Percentiles rank a stretch among this genome's conserved stretches.
Evolutionary conservation across 2,329 filamentous ascomycete species (phyloP).

Genomic region (Scleromitrula shiraiana): DNA sequence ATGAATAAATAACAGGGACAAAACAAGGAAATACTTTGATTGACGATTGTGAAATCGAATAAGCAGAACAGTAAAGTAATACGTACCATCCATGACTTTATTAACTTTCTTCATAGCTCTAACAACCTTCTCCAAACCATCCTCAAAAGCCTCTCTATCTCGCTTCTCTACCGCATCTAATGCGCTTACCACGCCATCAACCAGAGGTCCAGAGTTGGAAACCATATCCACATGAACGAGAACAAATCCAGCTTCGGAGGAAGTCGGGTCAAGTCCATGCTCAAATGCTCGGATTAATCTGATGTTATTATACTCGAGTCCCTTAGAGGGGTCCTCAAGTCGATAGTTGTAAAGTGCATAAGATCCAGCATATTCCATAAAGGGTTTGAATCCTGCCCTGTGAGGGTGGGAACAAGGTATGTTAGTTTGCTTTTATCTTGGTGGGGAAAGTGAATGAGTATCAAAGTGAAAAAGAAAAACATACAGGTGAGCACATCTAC

Average conservation of each 20-base stretch:
- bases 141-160: slow-evolving; percentile 53
- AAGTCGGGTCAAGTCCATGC: slow-evolving; percentile 74
- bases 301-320: slow-evolving; percentile 58
- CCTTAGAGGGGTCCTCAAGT: slow-evolving; percentile 46
- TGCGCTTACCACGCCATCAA: slow-evolving; percentile 62
- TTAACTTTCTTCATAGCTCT: slow-evolving; percentile 63
- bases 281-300: slow-evolving; percentile 88
- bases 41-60: no score
- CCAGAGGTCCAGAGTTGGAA: slow-evolving; percentile 69
- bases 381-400: slow-evolving; percentile 71
- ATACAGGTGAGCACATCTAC: slow-evolving; percentile 77
- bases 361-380: slow-evolving; percentile 76
- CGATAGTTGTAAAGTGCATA: slow-evolving; percentile 64
- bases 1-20: no score
- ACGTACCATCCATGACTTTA: slow-evolving; percentile 64
- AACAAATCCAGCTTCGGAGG: slow-evolving; percentile 93
- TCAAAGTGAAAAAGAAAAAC: slow-evolving; percentile 32
- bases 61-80: not conserved
- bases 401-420: no score
- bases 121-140: slow-evolving; percentile 54
- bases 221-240: slow-evolving; percentile 96
- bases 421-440: not conserved
- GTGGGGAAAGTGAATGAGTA: not conserved
- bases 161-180: slow-evolving; percentile 48
- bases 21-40: no score